phyloP scores from a whole-genome alignment of 2,329 filamentous ascomycete genomes.

The Phyllosticta citriasiana region DNA sequence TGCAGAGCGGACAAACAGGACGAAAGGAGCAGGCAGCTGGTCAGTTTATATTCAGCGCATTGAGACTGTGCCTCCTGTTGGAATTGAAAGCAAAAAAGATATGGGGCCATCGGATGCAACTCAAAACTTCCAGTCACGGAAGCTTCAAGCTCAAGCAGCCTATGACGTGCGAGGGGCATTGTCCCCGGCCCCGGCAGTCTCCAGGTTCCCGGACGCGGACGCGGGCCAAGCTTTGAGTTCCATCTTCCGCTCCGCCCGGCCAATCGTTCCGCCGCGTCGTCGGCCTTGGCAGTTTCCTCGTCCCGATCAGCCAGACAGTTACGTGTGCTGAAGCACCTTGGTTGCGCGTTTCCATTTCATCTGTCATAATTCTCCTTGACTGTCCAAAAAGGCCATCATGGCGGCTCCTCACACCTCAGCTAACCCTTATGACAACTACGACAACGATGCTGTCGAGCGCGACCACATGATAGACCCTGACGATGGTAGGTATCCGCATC shows the following conservation, averaged over 20 bases:
- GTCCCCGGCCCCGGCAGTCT: background rate
- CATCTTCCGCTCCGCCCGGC: background rate
- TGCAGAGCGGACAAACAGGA: background rate
- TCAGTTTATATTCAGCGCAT: background rate
- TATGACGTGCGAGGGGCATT: background rate
- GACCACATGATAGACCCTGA: constrained; percentile 42
- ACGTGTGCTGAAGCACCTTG: background rate
- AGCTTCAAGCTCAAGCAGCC: background rate
- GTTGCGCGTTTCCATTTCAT: background rate
- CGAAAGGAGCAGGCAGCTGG: background rate
- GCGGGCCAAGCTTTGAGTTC: too few relatives aligned
- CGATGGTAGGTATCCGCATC: constrained; percentile 31
- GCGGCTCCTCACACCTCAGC: background rate
- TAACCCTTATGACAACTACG: constrained; percentile 33
- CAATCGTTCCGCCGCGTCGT: background rate
- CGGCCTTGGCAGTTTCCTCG: background rate
- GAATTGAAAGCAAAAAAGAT: background rate
- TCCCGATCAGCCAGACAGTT: background rate
- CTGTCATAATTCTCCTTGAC: background rate
- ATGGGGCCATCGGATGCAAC: background rate
- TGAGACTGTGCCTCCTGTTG: background rate
- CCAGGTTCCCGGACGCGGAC: background rate
- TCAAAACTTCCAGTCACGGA: background rate
- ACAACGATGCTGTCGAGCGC: constrained; percentile 37
- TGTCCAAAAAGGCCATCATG: background rate